Percentiles rank a stretch among this genome's conserved stretches.
Evolutionary conservation across 768 basidiomycete genomes (phyloP).

Genomic region (Boletus tylopilopsis): DNA sequence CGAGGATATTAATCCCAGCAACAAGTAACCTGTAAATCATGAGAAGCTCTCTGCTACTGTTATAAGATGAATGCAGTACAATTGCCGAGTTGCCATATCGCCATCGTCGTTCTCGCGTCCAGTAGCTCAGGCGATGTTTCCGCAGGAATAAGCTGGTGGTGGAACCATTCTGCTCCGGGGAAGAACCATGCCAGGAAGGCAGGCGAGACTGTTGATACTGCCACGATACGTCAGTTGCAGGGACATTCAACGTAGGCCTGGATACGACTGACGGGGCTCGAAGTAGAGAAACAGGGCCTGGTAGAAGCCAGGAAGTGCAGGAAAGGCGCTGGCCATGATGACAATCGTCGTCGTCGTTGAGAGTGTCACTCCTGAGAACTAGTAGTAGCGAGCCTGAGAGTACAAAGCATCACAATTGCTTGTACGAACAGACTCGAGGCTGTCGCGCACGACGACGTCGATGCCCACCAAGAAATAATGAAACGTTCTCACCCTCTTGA

Average conservation of each 20-base stretch:
- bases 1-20: constrained; percentile 61
- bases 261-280: constrained; percentile 49
- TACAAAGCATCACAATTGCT: too few relatives aligned
- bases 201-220: constrained; percentile 51
- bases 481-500: too few relatives aligned
- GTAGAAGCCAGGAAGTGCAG: constrained; percentile 62
- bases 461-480: too few relatives aligned
- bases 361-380: background rate
- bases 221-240: constrained; percentile 14
- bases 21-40: constrained; percentile 47
- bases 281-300: constrained; percentile 59
- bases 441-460: too few relatives aligned
- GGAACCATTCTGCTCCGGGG: constrained; percentile 66
- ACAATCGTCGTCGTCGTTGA: background rate
- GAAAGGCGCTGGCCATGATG: constrained; percentile 36
- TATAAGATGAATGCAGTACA: constrained; percentile 37
- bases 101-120: constrained; percentile 54
- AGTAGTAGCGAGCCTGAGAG: too few relatives aligned
- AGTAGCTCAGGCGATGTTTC: constrained; percentile 24
- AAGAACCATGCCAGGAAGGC: constrained; percentile 46
- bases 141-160: constrained; percentile 59
- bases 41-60: background rate
- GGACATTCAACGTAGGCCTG: background rate
- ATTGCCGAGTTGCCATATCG: constrained; percentile 65
- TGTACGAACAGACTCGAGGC: too few relatives aligned